phyloP scores from a whole-genome alignment of 2,329 filamentous ascomycete species.

The Nemania diffusa region DNA sequence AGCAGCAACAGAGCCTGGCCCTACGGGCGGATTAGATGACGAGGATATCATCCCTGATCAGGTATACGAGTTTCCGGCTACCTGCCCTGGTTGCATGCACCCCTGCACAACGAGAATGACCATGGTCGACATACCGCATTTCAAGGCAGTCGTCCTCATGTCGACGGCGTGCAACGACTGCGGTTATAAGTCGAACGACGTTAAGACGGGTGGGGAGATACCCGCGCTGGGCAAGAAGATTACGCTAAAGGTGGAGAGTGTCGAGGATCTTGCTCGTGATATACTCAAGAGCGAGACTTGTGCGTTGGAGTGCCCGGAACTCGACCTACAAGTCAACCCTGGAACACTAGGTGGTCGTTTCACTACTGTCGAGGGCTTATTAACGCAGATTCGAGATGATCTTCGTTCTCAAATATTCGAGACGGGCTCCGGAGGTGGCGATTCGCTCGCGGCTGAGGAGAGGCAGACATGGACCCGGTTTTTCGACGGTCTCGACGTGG shows the following conservation, averaged over 20 bases:
- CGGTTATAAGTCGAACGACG: conserved; percentile 94
- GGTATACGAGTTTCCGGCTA: conserved; percentile 91
- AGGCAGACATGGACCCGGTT: conserved; percentile 82
- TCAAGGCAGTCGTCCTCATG: conserved; percentile 97
- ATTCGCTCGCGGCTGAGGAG: conserved; percentile 75
- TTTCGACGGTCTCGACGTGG: conserved; percentile 78
- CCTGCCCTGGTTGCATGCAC: conserved; percentile 90
- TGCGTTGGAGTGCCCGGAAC: conserved; percentile 84
- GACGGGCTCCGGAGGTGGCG: conserved; percentile 70
- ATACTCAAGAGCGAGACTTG: conserved; percentile 98
- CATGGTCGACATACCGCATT: conserved; percentile 97
- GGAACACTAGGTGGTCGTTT: conserved; percentile 96
- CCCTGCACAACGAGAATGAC: conserved; percentile 95
- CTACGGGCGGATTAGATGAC: conserved; percentile 69
- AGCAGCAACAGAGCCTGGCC: conserved; percentile 62
- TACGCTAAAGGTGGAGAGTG: conserved; percentile 74
- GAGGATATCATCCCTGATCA: conserved; percentile 92
- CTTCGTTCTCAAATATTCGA: conserved; percentile 90
- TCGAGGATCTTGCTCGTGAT: conserved; percentile 84
- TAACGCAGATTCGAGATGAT: conserved; percentile 92
- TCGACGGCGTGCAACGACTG: conserved; percentile 91
- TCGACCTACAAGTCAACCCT: conserved; percentile 87
- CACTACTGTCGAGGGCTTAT: conserved; percentile 93
- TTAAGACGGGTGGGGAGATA: conserved; percentile 95
- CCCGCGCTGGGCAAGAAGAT: conserved; percentile 88